Conservation (phyloP, 169 alveolate species). For the Eimeria maxima region DNA sequence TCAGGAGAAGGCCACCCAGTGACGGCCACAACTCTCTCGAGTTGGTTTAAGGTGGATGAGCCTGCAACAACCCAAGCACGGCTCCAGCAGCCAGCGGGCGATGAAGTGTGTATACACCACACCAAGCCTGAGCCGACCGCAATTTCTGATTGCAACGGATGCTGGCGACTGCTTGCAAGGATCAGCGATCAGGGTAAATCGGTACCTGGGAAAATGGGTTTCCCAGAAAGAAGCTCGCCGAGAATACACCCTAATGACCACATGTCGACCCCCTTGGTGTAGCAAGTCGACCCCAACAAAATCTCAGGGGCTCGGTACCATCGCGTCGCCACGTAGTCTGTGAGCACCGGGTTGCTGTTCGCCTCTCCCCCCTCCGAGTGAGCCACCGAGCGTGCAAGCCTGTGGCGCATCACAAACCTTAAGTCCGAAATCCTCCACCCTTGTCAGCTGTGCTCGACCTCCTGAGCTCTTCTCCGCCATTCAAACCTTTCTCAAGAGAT, state of each 20-base stretch:
- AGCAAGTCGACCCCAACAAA: slow-evolving; percentile 95
- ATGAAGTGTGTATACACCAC: background rate
- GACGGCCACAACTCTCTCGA: slow-evolving; percentile 95
- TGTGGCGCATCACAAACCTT: background rate
- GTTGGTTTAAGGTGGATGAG: slow-evolving; percentile 98
- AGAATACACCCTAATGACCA: slow-evolving; percentile 99
- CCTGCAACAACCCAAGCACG: slow-evolving; percentile 75
- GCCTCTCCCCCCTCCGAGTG: slow-evolving; percentile 57
- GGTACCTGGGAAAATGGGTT: slow-evolving; percentile 98
- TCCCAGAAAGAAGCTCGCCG: slow-evolving; percentile 97
- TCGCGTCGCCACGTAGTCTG: slow-evolving; percentile 92
- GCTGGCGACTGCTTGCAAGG: background rate
- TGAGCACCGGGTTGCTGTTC: slow-evolving; percentile 87
- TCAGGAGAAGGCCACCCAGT: slow-evolving; percentile 95
- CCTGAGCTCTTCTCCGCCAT: background rate
- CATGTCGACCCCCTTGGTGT: slow-evolving; percentile 99
- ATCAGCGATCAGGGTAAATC: background rate
- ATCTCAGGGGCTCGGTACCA: slow-evolving; percentile 98
- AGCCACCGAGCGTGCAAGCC: slow-evolving; percentile 83
- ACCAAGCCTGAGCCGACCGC: background rate
- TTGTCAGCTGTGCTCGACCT: background rate
- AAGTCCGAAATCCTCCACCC: background rate
- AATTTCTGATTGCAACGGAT: background rate
- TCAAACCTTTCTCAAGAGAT: no score
- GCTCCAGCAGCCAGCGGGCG: background rate